Evolutionary conservation across 2,329 filamentous ascomycete genomes (phyloP), one percentile per base, ranked within the genome.

Genomic region (Stachybotrys echinatus): DNA sequence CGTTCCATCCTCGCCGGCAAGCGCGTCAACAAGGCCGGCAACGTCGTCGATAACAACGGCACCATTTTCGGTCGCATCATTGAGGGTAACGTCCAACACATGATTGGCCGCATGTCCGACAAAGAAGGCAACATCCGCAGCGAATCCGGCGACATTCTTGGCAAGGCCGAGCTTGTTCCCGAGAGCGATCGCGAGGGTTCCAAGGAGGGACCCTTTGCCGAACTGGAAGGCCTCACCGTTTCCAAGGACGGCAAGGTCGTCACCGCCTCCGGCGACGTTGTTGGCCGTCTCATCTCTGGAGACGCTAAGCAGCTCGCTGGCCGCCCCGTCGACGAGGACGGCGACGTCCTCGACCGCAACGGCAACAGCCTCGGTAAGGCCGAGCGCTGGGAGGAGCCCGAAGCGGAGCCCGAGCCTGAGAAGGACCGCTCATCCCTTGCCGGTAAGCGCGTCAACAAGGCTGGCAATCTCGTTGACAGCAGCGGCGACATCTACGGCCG

Each of bases 301-400:
- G 87, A 95, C 49, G 65, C 78, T 34, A 90, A 89, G 76, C 73
- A 76, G 47, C 77, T 95, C 1, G 81, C 85, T 37, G 89, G 89
- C 17, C 85, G 88, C 44, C 61, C 75, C 8, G 89, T 94, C 18
- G 89, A 94, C 50, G 85, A 89, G 54, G 89, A 95, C 55, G 89
- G 89, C 37, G 89, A 94, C 50, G 83, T 95, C 27, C 75, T 88
- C 50, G 89, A 94, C 73, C 84, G 83, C 65, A 91, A 89, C 61
- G 80, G 80, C 27, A 84, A 84, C 54, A 62, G 71, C 1, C 64
- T 84, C 2, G 80, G 79, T 23, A 76, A 78, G 53, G 80, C 80
- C 1, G 80, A 84, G 64, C 73, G 80, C 19, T 84, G 79, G 79
- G 75, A 80, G 56, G 77, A 80, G 60, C 70, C 72, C 12, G 27